These are phyloP conservation scores for Pythium guiyangense DNA, from an alignment of 352 stramenopile genomes.

Conservation along the genomic window DNA sequence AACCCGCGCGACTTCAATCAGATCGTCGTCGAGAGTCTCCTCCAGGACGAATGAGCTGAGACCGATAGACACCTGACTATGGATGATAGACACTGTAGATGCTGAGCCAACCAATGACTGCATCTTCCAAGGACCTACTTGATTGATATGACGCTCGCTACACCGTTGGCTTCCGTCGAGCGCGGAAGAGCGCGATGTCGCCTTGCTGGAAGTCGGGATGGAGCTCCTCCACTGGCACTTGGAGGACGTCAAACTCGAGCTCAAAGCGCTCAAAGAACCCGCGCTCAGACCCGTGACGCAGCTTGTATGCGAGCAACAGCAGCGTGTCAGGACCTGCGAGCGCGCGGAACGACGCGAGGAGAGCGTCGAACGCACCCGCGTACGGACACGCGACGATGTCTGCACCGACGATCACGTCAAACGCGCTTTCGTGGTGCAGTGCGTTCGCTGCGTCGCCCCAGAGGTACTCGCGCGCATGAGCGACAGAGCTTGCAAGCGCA, in stretches of 20 bases:
- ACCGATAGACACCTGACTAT: background rate
- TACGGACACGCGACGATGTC: slow-evolving; percentile 86
- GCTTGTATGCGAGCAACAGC: slow-evolving; percentile 76
- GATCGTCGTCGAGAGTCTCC: slow-evolving; percentile 41
- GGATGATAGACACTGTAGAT: background rate
- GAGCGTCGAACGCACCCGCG: slow-evolving; percentile 50
- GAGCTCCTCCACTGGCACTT: slow-evolving; percentile 35
- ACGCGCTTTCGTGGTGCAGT: slow-evolving; percentile 20
- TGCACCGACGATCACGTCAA: slow-evolving; percentile 72
- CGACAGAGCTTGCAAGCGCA: slow-evolving; percentile 7
- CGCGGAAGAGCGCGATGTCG: slow-evolving; percentile 64
- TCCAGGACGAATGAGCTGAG: background rate
- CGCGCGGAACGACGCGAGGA: slow-evolving; percentile 47
- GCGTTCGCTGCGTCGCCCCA: slow-evolving; percentile 46
- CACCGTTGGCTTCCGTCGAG: slow-evolving; percentile 20
- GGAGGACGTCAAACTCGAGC: slow-evolving; percentile 38
- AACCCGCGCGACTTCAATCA: slow-evolving; percentile 71
- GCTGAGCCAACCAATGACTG: too few relatives aligned
- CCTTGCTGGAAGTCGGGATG: slow-evolving; percentile 62
- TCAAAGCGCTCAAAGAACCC: slow-evolving; percentile 60
- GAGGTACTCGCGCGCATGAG: slow-evolving; percentile 45
- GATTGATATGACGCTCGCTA: too few relatives aligned
- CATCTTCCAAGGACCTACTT: too few relatives aligned
- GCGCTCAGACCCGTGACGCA: slow-evolving; percentile 54
- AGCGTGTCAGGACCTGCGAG: slow-evolving; percentile 36